phyloP scores from a whole-genome alignment of 208 protist genomes.

The Trypanosoma melophagium region DNA sequence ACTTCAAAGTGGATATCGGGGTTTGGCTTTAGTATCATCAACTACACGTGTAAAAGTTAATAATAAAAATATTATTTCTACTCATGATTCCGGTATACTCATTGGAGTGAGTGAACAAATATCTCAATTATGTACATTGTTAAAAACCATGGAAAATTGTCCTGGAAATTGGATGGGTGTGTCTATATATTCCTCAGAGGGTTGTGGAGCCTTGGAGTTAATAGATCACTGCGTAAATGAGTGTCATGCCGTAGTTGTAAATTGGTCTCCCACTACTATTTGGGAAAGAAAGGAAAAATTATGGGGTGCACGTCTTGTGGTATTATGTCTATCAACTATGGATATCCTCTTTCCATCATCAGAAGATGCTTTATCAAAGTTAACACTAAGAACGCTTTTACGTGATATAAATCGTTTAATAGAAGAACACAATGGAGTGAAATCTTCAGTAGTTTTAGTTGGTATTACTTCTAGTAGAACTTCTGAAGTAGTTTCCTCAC shows the following conservation, averaged over 20 bases:
- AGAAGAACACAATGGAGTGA: constrained; percentile 25
- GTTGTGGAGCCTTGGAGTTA: constrained; percentile 49
- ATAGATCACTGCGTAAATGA: constrained; percentile 34
- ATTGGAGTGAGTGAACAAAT: constrained; percentile 43
- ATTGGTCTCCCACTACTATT: constrained; percentile 37
- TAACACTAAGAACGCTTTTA: constrained; percentile 34
- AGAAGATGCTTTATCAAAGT: constrained; percentile 33
- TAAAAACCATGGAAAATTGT: constrained; percentile 27
- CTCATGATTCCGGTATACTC: not conserved
- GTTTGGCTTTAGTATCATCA: constrained; percentile 47
- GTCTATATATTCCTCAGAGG: constrained; percentile 43
- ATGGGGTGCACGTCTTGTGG: constrained; percentile 24
- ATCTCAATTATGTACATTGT: constrained; percentile 26
- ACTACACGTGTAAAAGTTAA: constrained; percentile 65
- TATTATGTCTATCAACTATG: constrained; percentile 36
- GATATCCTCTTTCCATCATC: constrained; percentile 49
- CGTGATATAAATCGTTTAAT: constrained; percentile 31
- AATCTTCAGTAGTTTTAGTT: constrained; percentile 47
- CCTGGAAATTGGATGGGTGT: constrained; percentile 41
- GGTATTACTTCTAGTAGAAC: constrained; percentile 40
- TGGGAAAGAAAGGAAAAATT: constrained; percentile 18
- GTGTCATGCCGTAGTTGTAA: constrained; percentile 20
- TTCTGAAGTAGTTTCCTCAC: constrained; percentile 30
- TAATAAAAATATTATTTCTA: constrained; percentile 7
- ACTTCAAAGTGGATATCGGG: constrained; percentile 52